These are phyloP conservation scores for Nakaseomyces uthaithaninus DNA, from an alignment of 1,139 yeast genomes.

Conservation along the genomic window DNA sequence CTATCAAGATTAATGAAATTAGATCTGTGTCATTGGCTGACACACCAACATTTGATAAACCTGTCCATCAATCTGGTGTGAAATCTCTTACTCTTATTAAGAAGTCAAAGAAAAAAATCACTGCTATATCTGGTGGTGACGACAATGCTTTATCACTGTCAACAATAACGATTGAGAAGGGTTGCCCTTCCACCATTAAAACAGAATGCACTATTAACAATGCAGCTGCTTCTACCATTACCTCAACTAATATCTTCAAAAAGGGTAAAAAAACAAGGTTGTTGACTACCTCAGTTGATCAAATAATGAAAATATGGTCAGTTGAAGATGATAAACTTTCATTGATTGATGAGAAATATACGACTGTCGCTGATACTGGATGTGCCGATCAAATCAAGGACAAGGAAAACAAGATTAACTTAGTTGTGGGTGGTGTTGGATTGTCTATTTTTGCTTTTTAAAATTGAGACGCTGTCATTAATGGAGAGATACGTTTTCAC, in stretches of 20 bases:
- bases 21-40: background rate
- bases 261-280: constrained; percentile 21
- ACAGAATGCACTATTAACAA: constrained; percentile 35
- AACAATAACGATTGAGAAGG: constrained; percentile 29
- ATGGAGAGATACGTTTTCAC: background rate
- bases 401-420: constrained; percentile 2
- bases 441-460: constrained; percentile 3
- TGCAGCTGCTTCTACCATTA: constrained; percentile 85
- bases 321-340: constrained; percentile 31
- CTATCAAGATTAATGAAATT: background rate
- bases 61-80: constrained; percentile 76
- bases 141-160: constrained; percentile 66
- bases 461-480: background rate
- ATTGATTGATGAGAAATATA: constrained; percentile 44
- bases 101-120: constrained; percentile 25
- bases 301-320: constrained; percentile 61
- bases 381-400: constrained; percentile 39
- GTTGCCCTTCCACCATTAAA: constrained; percentile 15
- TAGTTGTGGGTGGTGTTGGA: constrained; percentile 5
- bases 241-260: constrained; percentile 43
- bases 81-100: constrained; percentile 40
- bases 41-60: background rate
- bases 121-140: constrained; percentile 77
- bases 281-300: constrained; percentile 57
- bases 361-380: constrained; percentile 89